Base-by-base conservation (phyloP, 2,329 filamentous ascomycete genomes). In the Talaromyces sp. region DNA sequence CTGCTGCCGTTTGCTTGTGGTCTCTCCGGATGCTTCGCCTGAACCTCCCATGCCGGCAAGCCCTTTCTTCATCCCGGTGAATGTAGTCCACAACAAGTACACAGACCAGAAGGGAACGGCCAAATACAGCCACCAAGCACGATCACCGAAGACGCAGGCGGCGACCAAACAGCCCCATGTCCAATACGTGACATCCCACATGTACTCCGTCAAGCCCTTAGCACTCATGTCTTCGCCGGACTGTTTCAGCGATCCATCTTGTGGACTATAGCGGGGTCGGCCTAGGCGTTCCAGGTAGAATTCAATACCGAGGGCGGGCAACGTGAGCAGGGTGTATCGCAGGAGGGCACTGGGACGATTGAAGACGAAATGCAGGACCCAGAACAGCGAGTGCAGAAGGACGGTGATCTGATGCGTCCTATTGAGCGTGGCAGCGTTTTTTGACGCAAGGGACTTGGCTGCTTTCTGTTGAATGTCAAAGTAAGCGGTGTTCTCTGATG, bases 111-210 rank as follows among this genome's bases (percentile, higher is more conserved):
- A 18, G 1, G 81, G 81, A 36, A 83, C 75, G 2, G 78, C 76
- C 30, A 80, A 71, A 75, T 84, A 90, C 40, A 86, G 66, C 81
- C 86, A 85, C 88, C 88, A 91, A 3, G 81, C 90, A 79, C 89
- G 89, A 74, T 97, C 92, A 4, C 95, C 95, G 55, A 94, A 85
- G 31, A 96, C 65, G 16, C 89, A 83, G 14, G 89, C 92, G n/a
- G 89, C 75, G 8, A 88, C 77, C 47, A 91, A 80, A 59, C 88
- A 90, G 10, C 86, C 87, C 88, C 93, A 97, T 0, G 92, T 97
- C 79, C 96, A 92, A 85, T 96, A 98, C 59, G 96, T 81, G 56
- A 96, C 86, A 78, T 99, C 95, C 84, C 96, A 99, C 89, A 98
- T 91, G 81, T 96, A 98, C 78, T 97, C 95, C 10, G 94, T 98